These are phyloP conservation scores for Sporothrix brasiliensis DNA, from an alignment of 2,329 filamentous ascomycete genomes.

Conservation along the genomic window DNA sequence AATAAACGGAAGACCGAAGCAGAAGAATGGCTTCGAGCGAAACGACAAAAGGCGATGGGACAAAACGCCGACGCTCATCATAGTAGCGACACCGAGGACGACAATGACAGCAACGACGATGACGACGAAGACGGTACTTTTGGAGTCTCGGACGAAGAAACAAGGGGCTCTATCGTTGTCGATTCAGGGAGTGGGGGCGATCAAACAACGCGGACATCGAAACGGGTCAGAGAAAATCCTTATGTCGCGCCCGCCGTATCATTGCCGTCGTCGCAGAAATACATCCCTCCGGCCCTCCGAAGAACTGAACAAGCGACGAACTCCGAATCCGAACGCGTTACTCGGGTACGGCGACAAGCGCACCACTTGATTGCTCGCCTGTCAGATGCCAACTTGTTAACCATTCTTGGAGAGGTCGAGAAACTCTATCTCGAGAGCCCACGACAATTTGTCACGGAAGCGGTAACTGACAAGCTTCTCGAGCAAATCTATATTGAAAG, in stretches of 20 bases:
- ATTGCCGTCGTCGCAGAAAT: constrained; percentile 62
- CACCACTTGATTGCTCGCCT: constrained; percentile 91
- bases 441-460: constrained; percentile 84
- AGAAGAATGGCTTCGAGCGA: constrained; percentile 63
- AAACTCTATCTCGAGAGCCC: constrained; percentile 81
- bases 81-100: constrained; percentile 27
- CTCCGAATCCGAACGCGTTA: constrained; percentile 66
- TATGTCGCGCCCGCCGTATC: constrained; percentile 72
- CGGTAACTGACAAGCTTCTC: constrained; percentile 75
- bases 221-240: constrained; percentile 69
- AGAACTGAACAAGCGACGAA: constrained; percentile 46
- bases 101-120: constrained; percentile 39
- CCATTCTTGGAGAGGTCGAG: constrained; percentile 81
- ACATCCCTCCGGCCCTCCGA: constrained; percentile 84
- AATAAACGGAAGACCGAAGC: constrained; percentile 63
- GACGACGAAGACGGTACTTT: constrained; percentile 39
- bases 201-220: constrained; percentile 35
- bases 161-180: constrained; percentile 34
- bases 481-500: constrained; percentile 79
- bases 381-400: constrained; percentile 85
- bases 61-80: constrained; percentile 39
- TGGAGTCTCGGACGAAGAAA: constrained; percentile 34
- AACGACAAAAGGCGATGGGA: constrained; percentile 54
- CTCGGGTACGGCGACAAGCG: constrained; percentile 73
- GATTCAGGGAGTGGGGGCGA: constrained; percentile 24